Evolutionary conservation across 345 rosid species (phyloP), one percentile per base, ranked within the genome.

Genomic region (Gossypium rotundifolium): DNA sequence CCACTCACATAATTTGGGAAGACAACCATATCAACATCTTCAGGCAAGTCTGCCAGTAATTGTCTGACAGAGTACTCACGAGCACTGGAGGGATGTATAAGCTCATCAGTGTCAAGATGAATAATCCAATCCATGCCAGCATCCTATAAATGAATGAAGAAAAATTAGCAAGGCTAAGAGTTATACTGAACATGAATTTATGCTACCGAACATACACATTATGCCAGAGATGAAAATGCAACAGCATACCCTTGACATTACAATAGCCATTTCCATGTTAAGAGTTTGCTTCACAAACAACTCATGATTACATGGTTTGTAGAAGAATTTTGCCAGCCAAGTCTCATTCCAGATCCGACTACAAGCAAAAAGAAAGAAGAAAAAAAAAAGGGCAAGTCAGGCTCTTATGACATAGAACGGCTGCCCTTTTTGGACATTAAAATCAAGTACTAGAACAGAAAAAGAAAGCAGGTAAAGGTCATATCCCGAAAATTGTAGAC

Each of bases 341-440:
- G 93, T 87, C 91, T 94, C 97, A 17, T 92, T 92, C 98, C 98
- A 94, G 22, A 94, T 87, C 76, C 97, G 95, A 76, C 98, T 94
- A 76, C 73, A 46, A 54, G 71, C 77, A 71, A 78, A 59, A 65
- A 40, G 29, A 62, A 65, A 59, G 10, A 74, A 12, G 38, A 72
- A 54, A 3, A 48, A 46, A 54, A 33, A 1, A 5, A 5, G 40
- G 40, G 27, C 23, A 29, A 55, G 55, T 81, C 46, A 77, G 62
- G 59, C n/a, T 73, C 7, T 49, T 55, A 6, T 25, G 70, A 29
- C 14, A 27, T 1, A 27, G 27, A 49, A 16, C 17, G 2, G 27
- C 4, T 22, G 51, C 38, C 65, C 16, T 23, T 27, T 27, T 61
- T 27, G 33, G 18, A 3, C 65, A 27, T 4, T 13, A 9, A 61